Percentiles rank a stretch among this genome's conserved stretches.
Evolutionary conservation across 2,329 filamentous ascomycete species (phyloP).

Genomic region (Xenosphaeropsis pyriputrescens): DNA sequence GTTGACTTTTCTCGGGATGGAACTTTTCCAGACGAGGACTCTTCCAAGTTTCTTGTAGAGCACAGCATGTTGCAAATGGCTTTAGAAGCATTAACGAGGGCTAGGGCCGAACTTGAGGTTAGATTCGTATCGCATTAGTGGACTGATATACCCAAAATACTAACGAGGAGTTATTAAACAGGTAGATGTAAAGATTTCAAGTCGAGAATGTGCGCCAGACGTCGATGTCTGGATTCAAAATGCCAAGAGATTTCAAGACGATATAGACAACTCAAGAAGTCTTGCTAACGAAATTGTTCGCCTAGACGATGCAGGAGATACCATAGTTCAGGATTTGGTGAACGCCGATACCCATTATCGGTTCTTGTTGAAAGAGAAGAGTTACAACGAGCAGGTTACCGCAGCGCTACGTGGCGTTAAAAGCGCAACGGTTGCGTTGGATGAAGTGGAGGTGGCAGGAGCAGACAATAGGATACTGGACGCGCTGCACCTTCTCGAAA

Average conservation of each 20-base stretch:
- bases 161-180: slow-evolving; percentile 18
- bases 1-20: slow-evolving; percentile 43
- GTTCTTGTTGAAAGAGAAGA: slow-evolving; percentile 41
- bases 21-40: slow-evolving; percentile 27
- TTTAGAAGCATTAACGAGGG: slow-evolving; percentile 24
- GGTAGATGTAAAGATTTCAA: slow-evolving; percentile 62
- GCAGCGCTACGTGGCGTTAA: slow-evolving; percentile 34
- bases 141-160: not conserved
- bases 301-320: slow-evolving; percentile 52
- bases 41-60: slow-evolving; percentile 17
- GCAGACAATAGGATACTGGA: slow-evolving; percentile 40
- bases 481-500: slow-evolving; percentile 32
- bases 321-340: slow-evolving; percentile 19
- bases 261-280: slow-evolving; percentile 67
- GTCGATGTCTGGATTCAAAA: slow-evolving; percentile 78
- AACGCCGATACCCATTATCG: slow-evolving; percentile 36
- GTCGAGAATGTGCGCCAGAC: slow-evolving; percentile 62
- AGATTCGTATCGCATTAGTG: slow-evolving; percentile 3
- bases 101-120: slow-evolving; percentile 30
- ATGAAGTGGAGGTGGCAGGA: slow-evolving; percentile 41
- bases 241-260: slow-evolving; percentile 70
- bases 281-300: slow-evolving; percentile 71
- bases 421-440: slow-evolving; percentile 43
- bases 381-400: slow-evolving; percentile 42
- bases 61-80: slow-evolving; percentile 22